phyloP scores from a whole-genome alignment of 371 early-diverging fungal genomes.

The Mortierella sp. region DNA sequence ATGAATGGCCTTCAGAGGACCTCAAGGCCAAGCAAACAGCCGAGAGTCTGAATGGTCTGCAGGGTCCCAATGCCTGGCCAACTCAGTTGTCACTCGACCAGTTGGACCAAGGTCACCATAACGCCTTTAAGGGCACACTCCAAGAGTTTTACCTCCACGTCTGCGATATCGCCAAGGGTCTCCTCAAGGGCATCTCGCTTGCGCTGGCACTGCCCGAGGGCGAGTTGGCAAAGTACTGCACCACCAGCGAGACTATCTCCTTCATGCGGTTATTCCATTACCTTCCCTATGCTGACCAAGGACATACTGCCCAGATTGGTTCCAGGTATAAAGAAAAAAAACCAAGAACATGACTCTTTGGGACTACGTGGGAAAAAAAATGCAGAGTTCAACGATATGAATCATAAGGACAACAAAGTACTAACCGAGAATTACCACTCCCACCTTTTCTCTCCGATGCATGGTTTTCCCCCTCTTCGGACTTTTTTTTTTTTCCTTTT shows the following conservation, averaged over 20 bases:
- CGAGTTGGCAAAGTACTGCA: conserved; percentile 53
- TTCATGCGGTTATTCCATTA: conserved; percentile 70
- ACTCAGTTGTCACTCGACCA: conserved; percentile 22
- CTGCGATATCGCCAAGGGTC: conserved; percentile 54
- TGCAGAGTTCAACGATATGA: background rate
- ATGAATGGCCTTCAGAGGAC: conserved; percentile 48
- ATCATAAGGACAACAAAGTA: background rate
- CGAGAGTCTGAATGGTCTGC: conserved; percentile 56
- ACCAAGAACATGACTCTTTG: conserved; percentile 10
- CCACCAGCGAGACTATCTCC: conserved; percentile 63
- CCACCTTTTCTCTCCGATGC: background rate
- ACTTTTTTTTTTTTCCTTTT: background rate
- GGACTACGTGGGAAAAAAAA: conserved; percentile 59
- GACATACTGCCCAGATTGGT: conserved; percentile 39
- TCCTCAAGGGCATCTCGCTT: conserved; percentile 54
- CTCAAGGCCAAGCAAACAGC: conserved; percentile 14
- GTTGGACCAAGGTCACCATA: conserved; percentile 28
- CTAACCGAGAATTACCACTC: background rate
- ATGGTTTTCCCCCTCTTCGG: background rate
- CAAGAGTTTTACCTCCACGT: conserved; percentile 57
- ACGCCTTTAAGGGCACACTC: conserved; percentile 43
- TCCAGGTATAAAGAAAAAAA: conserved; percentile 30
- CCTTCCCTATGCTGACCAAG: conserved; percentile 57
- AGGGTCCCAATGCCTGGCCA: conserved; percentile 68
- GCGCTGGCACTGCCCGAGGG: conserved; percentile 41